A percentile compares a stretch with the other conserved stretches of the same genome.
phyloP scores from a whole-genome alignment of 1,284 basidiomycete genomes.

The Apiotrichum montevideense region DNA sequence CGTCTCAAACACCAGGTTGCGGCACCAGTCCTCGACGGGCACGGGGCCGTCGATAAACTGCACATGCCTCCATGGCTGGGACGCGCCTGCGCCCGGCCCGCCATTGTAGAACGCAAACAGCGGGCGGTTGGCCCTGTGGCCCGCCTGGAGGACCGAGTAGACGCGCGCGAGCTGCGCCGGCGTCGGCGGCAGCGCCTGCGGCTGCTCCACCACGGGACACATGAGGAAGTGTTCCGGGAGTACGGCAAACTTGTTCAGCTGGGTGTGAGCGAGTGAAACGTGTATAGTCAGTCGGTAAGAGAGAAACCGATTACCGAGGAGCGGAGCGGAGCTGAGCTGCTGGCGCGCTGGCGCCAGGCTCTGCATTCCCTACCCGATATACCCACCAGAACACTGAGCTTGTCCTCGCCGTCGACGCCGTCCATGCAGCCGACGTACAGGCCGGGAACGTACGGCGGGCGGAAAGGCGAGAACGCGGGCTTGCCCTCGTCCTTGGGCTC shows the following conservation, averaged over 20 bases:
- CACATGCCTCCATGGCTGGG: slow-evolving; percentile 78
- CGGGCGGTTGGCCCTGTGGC: slow-evolving; percentile 50
- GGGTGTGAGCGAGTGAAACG: background rate
- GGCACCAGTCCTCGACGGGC: slow-evolving; percentile 65
- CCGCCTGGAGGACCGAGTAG: slow-evolving; percentile 64
- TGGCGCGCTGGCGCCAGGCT: no score
- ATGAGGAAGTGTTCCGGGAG: slow-evolving; percentile 73
- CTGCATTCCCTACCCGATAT: no score
- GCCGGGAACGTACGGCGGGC: slow-evolving; percentile 68
- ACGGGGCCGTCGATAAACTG: slow-evolving; percentile 69
- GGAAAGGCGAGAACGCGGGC: slow-evolving; percentile 60
- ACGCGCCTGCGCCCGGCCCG: slow-evolving; percentile 73
- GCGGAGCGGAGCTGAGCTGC: background rate
- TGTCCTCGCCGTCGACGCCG: slow-evolving; percentile 57
- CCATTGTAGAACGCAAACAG: slow-evolving; percentile 83
- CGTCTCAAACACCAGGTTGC: slow-evolving; percentile 56
- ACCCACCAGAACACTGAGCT: slow-evolving; percentile 69
- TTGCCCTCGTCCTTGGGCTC: background rate
- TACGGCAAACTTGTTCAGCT: slow-evolving; percentile 58
- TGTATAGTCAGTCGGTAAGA: background rate
- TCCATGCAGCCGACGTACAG: slow-evolving; percentile 66
- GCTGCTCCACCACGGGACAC: slow-evolving; percentile 29
- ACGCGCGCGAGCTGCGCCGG: slow-evolving; percentile 69
- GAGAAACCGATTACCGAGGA: background rate
- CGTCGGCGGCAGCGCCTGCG: slow-evolving; percentile 68